A percentile compares a stretch with the other conserved stretches of the same genome.
These are phyloP conservation scores for Colletotrichum sp. DNA, from an alignment of 2,329 filamentous ascomycete genomes.

Conservation along the genomic window DNA sequence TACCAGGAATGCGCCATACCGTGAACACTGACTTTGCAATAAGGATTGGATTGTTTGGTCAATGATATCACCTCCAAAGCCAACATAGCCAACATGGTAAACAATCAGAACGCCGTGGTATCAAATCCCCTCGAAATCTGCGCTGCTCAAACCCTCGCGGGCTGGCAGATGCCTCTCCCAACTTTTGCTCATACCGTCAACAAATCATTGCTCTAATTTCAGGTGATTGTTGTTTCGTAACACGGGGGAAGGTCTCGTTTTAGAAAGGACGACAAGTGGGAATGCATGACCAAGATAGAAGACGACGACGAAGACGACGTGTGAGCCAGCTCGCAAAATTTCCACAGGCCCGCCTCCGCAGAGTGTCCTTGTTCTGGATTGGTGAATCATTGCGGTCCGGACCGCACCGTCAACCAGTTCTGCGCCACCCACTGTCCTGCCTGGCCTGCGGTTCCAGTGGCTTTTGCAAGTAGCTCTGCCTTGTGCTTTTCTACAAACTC, in stretches of 20 bases:
- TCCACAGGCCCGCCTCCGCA: background rate
- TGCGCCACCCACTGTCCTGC: constrained; percentile 42
- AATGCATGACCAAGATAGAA: background rate
- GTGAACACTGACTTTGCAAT: background rate
- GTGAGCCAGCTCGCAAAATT: background rate
- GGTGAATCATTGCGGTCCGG: background rate
- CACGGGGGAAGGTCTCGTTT: background rate
- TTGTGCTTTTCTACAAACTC: constrained; percentile 48
- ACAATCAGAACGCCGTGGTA: constrained; percentile 9
- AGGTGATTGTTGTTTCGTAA: background rate
- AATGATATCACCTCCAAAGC: background rate
- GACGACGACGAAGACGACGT: background rate
- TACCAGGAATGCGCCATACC: background rate
- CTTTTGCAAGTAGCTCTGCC: constrained; percentile 45
- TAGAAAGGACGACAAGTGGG: background rate
- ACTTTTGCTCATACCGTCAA: background rate
- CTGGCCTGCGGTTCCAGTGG: constrained; percentile 39
- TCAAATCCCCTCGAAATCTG: background rate
- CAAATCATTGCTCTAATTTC: background rate
- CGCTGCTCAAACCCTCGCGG: background rate
- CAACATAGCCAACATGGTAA: background rate
- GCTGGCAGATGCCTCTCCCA: background rate
- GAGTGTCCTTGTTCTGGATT: background rate
- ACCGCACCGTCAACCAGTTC: constrained; percentile 35
- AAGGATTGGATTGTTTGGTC: background rate